Evolutionary conservation across 345 rosid genomes (phyloP), one percentile per base, ranked within the genome.

Genomic region (Nasturtium officinale): DNA sequence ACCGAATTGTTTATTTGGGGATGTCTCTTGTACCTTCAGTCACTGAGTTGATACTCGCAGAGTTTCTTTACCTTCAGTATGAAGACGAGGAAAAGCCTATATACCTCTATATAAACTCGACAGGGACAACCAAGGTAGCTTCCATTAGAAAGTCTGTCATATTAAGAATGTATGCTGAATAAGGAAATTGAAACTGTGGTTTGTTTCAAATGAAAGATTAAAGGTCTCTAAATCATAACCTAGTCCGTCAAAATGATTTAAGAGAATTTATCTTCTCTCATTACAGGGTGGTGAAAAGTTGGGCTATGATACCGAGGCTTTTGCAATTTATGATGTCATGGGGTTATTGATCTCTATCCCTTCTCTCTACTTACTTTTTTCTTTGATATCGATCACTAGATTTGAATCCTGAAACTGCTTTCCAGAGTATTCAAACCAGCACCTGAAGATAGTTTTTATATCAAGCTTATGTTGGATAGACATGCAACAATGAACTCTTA

Each of bases 1-100:
- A 88, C 48, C 80, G 96, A 35, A 95, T 95, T 73, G 93, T 95
- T 28, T 95, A 95, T 82, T 76, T 95, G 87, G 99, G 97, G 67
- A 89, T 91, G 97, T 85, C 91, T 67, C 95, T 91, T 74, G 89
- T 91, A 78, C 99, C 99, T 67, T 82, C 91, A 35, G 97, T 91
- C 51, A 89, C 92, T 9, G 96, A 95, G 87, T 61, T 95, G 80
- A 79, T 91, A 40, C 76, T 89, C 5, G 95, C 96, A 1, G 91
- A 91, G 67, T 88, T 95, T 88, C 91, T 95, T 67, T 91, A 89
- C 82, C 99, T 95, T 75, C 90, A 88, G 81, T 87, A 84, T 77
- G 89, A 87, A 80, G 96, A 88, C 70, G 84, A 77, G 29, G 85
- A 86, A 61, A 88, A 88, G 74, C 99, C 99, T 70, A 89, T 95